Base-by-base conservation (phyloP, 176 grass and related monocot species). In the Echinochloa phyllopogon region DNA sequence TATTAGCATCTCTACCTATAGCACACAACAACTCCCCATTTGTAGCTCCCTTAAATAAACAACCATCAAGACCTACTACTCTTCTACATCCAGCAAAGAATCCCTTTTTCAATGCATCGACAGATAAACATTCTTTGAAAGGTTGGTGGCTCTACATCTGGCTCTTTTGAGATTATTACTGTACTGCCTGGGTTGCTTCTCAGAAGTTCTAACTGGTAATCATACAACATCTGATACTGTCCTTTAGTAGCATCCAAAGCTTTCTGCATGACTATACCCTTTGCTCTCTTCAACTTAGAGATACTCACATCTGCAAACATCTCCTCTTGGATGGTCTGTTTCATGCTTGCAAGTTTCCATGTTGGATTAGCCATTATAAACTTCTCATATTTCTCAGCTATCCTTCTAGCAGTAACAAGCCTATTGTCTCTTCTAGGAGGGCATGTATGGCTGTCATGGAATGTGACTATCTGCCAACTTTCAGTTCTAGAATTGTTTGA, bases 341-440 rank as follows among this genome's bases (percentile, higher is more conserved):
- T 75, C 29, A 39, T 13, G 8, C 52, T 51, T 56, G 20, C 23
- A 38, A 53, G 13, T 11, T 20, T 58, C 74, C 36, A 59, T 3
- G n/a, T 50, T 52, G 24, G 71, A 23, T 74, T 52, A 7, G 71
- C 24, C 71, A 51, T 51, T 25, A 74, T 74, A 15, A 74, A 51
- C 47, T 33, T 73, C 15, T 74, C 44, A 49, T 51, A 74, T 17
- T 29, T 74, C 8, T 74, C 49, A 33, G 71, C 71, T 51, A 74
- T 74, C 25, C 45, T 74, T 74, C 15, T 51, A 8, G 25, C 49
- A 36, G 47, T 74, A 7, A 74, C 71, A 33, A 51, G 49, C 47
- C 6, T 48, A 29, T 44, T 71, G 14, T 71, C 41, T 45, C 65
- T 68, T 21, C 38, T 41, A 4, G 65, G 37, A 38, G 49, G 72